Conservation (phyloP, 2,329 filamentous ascomycete genomes). For the Talaromyces albobiverticillius region DNA sequence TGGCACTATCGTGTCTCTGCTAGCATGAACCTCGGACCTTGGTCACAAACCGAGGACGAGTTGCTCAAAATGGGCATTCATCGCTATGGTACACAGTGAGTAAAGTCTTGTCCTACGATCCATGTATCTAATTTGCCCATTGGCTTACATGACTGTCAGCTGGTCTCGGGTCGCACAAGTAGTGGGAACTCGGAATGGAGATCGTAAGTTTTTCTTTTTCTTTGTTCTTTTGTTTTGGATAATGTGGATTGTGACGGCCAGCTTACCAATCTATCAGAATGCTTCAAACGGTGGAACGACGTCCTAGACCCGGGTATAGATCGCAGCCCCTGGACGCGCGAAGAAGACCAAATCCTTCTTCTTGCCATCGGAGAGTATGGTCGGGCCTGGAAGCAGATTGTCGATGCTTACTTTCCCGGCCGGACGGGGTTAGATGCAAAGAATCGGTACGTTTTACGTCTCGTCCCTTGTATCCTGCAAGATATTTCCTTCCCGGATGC, state of each 20-base stretch:
- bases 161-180: conserved; percentile 17
- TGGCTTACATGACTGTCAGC: neutral
- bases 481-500: too few relatives aligned
- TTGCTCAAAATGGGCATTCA: conserved; percentile 13
- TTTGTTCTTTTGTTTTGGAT: too few relatives aligned
- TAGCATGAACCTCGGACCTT: conserved; percentile 14
- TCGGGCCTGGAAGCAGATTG: conserved; percentile 16
- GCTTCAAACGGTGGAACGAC: conserved; percentile 18
- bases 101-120: neutral
- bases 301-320: conserved; percentile 15
- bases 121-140: neutral
- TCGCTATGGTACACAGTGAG: conserved; percentile 15
- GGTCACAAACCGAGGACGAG: conserved; percentile 15
- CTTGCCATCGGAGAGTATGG: conserved; percentile 12
- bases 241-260: too few relatives aligned
- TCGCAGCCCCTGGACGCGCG: conserved; percentile 16
- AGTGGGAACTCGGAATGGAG: conserved; percentile 16
- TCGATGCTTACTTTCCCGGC: conserved; percentile 15
- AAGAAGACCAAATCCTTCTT: conserved; percentile 13
- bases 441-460: conserved; percentile 11
- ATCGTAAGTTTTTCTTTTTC: conserved; percentile 8
- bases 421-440: conserved; percentile 16
- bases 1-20: conserved; percentile 17
- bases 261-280: conserved; percentile 4
- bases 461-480: neutral